Conservation (phyloP, 306 rosid species). For the Chamaecrista fasciculata region DNA sequence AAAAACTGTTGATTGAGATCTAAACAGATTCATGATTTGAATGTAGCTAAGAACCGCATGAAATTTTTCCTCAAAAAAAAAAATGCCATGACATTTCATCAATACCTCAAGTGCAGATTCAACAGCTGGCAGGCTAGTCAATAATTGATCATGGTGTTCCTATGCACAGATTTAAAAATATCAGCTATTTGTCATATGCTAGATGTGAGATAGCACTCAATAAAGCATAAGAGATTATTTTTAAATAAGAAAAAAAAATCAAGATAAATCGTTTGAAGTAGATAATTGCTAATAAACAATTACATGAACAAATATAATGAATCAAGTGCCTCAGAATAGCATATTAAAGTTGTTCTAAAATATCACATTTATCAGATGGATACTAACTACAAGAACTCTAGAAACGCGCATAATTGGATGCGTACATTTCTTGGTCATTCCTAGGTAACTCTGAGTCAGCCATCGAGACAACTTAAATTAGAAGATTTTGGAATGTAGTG, state of each 20-base stretch:
- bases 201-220: constrained; percentile 12
- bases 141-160: constrained; percentile 95
- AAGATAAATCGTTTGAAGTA: constrained; percentile 21
- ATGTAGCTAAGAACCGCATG: constrained; percentile 8
- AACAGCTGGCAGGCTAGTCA: constrained; percentile 78
- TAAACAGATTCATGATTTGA: constrained; percentile 2
- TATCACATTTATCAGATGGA: constrained; percentile 17
- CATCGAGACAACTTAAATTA: constrained; percentile 8
- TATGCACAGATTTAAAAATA: constrained; percentile 32
- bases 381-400: constrained; percentile 8
- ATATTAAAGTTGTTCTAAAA: background rate
- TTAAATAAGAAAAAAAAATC: too few relatives aligned
- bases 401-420: constrained; percentile 18
- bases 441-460: background rate
- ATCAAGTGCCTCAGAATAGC: constrained; percentile 27
- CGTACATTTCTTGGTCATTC: constrained; percentile 10
- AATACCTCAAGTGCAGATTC: constrained; percentile 93
- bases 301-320: constrained; percentile 2
- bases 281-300: constrained; percentile 15
- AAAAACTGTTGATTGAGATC: background rate
- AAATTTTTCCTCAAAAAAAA: background rate
- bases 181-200: background rate
- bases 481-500: constrained; percentile 1
- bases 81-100: constrained; percentile 14
- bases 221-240: constrained; percentile 12